Conservation (phyloP, 306 rosid species). For the Rosa lucieae region DNA sequence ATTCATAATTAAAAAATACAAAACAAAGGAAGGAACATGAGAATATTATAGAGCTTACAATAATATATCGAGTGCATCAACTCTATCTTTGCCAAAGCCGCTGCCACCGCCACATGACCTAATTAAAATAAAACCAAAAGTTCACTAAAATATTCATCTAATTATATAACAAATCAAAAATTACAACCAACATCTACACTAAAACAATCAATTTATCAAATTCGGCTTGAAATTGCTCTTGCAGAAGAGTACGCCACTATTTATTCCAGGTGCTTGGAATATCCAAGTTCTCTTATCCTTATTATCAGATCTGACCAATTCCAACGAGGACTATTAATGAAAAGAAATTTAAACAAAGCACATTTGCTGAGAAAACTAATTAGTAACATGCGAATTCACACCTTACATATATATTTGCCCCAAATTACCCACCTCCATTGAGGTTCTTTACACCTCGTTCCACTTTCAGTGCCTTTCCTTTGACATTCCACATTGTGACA, state of each 20-base stretch:
- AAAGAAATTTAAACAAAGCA: neutral
- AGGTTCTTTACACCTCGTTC: neutral
- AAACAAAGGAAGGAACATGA: no score
- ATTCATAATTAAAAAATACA: no score
- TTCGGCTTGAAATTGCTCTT: no score
- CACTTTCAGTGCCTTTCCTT: neutral
- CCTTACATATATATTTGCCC: neutral
- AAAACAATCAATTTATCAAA: no score
- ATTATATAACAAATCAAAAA: no score
- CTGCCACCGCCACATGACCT: no score
- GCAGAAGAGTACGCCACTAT: neutral
- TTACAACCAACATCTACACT: no score
- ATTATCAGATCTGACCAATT: neutral
- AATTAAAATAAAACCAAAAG: no score
- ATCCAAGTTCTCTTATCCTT: neutral
- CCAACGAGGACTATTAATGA: neutral
- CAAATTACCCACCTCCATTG: conserved; percentile 1
- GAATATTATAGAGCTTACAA: no score
- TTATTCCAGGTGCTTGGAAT: neutral
- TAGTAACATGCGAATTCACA: neutral
- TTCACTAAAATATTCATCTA: no score
- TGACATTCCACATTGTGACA: neutral
- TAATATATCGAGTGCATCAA: no score
- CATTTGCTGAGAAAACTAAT: neutral
- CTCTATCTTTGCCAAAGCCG: no score